phyloP scores from a whole-genome alignment of 2,329 filamentous ascomycete genomes.

The Fusarium pseudograminearum region DNA sequence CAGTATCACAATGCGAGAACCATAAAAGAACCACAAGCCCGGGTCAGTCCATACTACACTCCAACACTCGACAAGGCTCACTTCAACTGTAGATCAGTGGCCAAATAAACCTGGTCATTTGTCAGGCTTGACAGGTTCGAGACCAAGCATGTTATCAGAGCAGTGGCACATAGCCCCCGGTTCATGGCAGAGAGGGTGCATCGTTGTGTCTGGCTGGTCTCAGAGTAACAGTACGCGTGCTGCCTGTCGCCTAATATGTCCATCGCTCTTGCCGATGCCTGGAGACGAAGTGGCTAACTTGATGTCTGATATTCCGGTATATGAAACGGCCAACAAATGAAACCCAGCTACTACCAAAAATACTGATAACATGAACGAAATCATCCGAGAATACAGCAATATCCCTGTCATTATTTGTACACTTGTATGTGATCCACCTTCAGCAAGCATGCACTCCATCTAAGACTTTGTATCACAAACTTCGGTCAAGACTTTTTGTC shows the following conservation, averaged over 20 bases:
- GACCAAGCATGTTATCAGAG: neutral
- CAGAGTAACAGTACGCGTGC: constrained; percentile 23
- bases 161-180: constrained; percentile 2
- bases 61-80: constrained; percentile 9
- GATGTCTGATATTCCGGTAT: neutral
- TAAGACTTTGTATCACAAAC: constrained; percentile 27
- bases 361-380: constrained; percentile 13
- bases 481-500: constrained; percentile 5
- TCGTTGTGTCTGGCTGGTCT: constrained; percentile 7
- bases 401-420: constrained; percentile 21
- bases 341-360: constrained; percentile 1
- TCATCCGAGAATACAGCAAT: constrained; percentile 10
- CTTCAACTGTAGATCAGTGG: constrained; percentile 5
- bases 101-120: constrained; percentile 25
- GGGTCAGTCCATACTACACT: constrained; percentile 9
- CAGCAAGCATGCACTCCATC: constrained; percentile 19
- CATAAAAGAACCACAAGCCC: neutral
- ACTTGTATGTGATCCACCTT: constrained; percentile 22
- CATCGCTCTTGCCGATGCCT: neutral
- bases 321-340: constrained; percentile 7
- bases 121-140: constrained; percentile 9
- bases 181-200: constrained; percentile 14
- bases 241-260: constrained; percentile 12
- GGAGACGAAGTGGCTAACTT: neutral
- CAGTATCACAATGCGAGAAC: neutral